Evolutionary conservation across 345 rosid genomes (phyloP).

Genomic region (Camelina hispida): DNA sequence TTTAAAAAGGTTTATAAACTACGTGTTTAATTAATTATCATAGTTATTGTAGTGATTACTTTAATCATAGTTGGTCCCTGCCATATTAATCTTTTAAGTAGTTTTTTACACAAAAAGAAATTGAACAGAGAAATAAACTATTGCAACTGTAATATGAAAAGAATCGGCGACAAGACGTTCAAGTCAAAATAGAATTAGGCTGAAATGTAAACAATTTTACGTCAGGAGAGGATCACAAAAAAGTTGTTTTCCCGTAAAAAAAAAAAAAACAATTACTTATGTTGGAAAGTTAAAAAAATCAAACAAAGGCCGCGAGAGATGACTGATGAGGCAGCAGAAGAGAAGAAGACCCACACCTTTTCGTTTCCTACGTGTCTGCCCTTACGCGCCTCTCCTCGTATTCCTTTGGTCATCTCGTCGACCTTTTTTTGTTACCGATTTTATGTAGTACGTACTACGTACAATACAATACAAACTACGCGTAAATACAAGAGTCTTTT

Average conservation of each 20-base stretch:
- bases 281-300: conserved; percentile 35
- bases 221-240: conserved; percentile 30
- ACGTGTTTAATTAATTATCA: neutral
- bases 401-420: conserved; percentile 21
- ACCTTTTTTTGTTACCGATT: conserved; percentile 39
- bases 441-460: too few relatives aligned
- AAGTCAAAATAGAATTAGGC: conserved; percentile 45
- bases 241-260: conserved; percentile 21
- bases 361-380: conserved; percentile 44
- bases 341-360: conserved; percentile 14
- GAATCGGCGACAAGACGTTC: conserved; percentile 41
- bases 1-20: neutral
- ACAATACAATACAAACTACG: neutral
- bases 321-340: too few relatives aligned
- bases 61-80: conserved; percentile 10
- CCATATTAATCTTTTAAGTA: neutral
- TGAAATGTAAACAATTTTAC: conserved; percentile 24
- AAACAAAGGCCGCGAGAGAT: conserved; percentile 43
- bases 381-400: conserved; percentile 34
- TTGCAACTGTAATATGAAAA: conserved; percentile 38
- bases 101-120: neutral
- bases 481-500: neutral
- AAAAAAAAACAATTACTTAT: neutral
- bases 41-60: conserved; percentile 2
- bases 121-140: neutral